Evolutionary conservation across 1,284 basidiomycete species (phyloP).

Genomic region (Cutaneotrichosporon daszewskae): DNA sequence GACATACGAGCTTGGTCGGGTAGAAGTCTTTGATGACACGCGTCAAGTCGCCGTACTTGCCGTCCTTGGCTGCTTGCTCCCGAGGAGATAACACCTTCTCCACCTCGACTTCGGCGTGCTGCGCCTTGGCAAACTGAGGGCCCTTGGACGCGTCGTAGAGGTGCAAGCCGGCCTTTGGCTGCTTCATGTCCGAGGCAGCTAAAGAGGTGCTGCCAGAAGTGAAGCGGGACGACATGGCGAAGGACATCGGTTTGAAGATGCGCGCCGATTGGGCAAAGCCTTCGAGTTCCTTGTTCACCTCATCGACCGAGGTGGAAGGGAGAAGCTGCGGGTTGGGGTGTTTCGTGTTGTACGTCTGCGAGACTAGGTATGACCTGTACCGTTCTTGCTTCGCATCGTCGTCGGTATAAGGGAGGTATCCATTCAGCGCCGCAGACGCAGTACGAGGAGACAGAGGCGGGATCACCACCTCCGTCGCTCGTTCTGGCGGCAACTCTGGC

Average conservation of each 20-base stretch:
- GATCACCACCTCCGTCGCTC: slow-evolving; percentile 50
- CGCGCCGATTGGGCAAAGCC: slow-evolving; percentile 82
- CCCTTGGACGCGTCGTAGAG: slow-evolving; percentile 51
- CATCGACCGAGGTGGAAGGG: slow-evolving; percentile 59
- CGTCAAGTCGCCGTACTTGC: slow-evolving; percentile 83
- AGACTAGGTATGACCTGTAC: slow-evolving; percentile 73
- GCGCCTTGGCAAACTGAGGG: slow-evolving; percentile 30
- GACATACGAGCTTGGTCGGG: slow-evolving; percentile 77
- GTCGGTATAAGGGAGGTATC: slow-evolving; percentile 81
- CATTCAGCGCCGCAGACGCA: slow-evolving; percentile 77
- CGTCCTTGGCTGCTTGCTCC: slow-evolving; percentile 70
- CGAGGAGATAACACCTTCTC: slow-evolving; percentile 59
- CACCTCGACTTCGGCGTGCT: slow-evolving; percentile 48
- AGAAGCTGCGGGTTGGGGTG: slow-evolving; percentile 52
- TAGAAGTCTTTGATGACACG: slow-evolving; percentile 68
- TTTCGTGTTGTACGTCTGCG: slow-evolving; percentile 55
- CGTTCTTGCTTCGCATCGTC: slow-evolving; percentile 76
- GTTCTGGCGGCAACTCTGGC: slow-evolving; percentile 16
- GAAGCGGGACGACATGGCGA: slow-evolving; percentile 88
- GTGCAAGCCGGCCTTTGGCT: slow-evolving; percentile 66
- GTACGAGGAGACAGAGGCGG: slow-evolving; percentile 63
- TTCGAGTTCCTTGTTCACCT: slow-evolving; percentile 71
- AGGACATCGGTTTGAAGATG: slow-evolving; percentile 86
- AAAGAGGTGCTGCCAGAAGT: slow-evolving; percentile 62
- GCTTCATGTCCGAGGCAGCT: slow-evolving; percentile 52